Base-by-base conservation (phyloP, 371 early-diverging fungal genomes). In the Entomophthora muscae region DNA sequence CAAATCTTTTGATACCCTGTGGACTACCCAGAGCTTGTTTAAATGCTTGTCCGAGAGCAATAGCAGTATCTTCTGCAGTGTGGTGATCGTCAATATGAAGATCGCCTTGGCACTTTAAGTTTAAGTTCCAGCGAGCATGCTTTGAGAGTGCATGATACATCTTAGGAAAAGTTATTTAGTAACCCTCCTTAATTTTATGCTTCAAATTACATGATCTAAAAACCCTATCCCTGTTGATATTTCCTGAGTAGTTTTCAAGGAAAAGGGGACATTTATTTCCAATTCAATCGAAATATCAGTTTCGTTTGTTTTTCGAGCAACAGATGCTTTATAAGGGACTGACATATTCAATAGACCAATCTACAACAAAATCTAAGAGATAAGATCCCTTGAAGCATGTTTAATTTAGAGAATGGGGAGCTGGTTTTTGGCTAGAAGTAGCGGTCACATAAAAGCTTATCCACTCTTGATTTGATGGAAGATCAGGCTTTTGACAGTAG, bases 41-140 rank as follows among this genome's bases (percentile, higher is more conserved):
- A 70, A 95, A 95, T 0, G 92, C 93, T 76, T 79, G 78, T 26
- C 98, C 96, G 21, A 97, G 80, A 0, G 93, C 90, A 62, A 97
- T 86, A 22, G 89, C 95, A 2, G 88, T 86, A 70, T 97, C 98
- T 71, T 97, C 96, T 28, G 92, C 91, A 21, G 95, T 90, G 76
- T 97, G 98, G 68, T 97, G 96, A 73, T 97, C 96, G 73, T 95
- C 94, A 64, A 97, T 90, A 67, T 95, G 85, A 62, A 95, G 75
- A 70, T 95, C 96, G 51, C 96, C 98, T 53, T 76, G 77, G 76
- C 95, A 94, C 28, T 68, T 70, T 29, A 95, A 66, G 2, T 72
- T 72, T 60, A 95, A 76, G 7, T 90, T 86, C 94, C 91, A 93
- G 22, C 86, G 82, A 54, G 85, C 77, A 72, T 97, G 96, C 71